A percentile compares a stretch with the other conserved stretches of the same genome.
Conservation (phyloP, 352 stramenopile species). For the Phytophthora lateralis region DNA sequence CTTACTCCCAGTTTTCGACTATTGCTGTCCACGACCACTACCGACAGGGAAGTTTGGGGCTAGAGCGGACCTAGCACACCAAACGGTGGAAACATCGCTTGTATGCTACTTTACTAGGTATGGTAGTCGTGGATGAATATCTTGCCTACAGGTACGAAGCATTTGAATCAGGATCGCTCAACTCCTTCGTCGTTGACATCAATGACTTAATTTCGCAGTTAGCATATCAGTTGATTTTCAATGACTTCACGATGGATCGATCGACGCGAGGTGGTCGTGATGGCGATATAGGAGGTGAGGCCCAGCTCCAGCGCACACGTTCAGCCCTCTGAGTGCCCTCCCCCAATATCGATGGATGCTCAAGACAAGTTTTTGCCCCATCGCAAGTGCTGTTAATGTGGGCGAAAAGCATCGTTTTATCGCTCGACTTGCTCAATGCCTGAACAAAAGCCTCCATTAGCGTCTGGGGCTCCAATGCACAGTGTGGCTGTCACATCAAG, state of each 20-base stretch:
- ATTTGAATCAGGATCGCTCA: neutral
- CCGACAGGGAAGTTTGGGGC: conserved; percentile 1
- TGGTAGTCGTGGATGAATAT: conserved; percentile 4
- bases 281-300: no score
- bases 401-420: no score
- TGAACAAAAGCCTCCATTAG: no score
- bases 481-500: no score
- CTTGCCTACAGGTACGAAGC: conserved; percentile 3
- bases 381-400: no score
- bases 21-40: conserved; percentile 13
- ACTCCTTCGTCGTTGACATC: conserved; percentile 4
- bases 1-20: conserved; percentile 1
- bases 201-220: conserved; percentile 9
- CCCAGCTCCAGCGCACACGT: no score
- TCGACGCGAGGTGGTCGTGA: neutral
- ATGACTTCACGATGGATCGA: conserved; percentile 8
- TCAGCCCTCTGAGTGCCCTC: no score
- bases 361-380: no score
- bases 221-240: conserved; percentile 9
- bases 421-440: no score
- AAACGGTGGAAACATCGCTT: conserved; percentile 1
- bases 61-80: conserved; percentile 6
- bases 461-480: no score
- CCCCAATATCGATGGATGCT: no score
- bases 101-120: conserved; percentile 1